A percentile compares a stretch with the other conserved stretches of the same genome.
phyloP scores from a whole-genome alignment of 2,329 filamentous ascomycete genomes.

The Stagonosporopsis rhizophila region DNA sequence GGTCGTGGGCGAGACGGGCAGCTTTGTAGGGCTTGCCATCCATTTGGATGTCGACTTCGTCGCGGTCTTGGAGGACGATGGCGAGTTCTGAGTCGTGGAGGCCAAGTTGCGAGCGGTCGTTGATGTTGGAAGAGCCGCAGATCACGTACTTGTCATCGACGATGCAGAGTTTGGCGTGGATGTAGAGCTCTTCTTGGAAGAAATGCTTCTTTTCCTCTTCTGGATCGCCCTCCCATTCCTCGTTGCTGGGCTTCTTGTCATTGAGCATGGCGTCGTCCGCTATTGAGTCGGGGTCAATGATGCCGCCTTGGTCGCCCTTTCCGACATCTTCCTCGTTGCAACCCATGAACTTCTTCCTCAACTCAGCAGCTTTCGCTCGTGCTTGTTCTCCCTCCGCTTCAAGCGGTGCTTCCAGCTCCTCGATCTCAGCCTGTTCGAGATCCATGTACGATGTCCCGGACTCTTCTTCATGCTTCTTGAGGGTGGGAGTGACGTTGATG shows the following conservation, averaged over 20 bases:
- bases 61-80: constrained; percentile 86
- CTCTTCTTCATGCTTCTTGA: constrained; percentile 78
- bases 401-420: constrained; percentile 75
- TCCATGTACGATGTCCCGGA: constrained; percentile 86
- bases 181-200: constrained; percentile 95
- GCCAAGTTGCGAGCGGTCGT: constrained; percentile 87
- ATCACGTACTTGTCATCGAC: constrained; percentile 86
- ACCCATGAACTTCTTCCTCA: constrained; percentile 56
- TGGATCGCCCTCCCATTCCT: constrained; percentile 75
- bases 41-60: constrained; percentile 75
- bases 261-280: constrained; percentile 85
- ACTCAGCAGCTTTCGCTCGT: constrained; percentile 55
- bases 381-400: constrained; percentile 46
- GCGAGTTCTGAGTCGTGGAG: constrained; percentile 90
- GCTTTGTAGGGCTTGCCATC: constrained; percentile 78
- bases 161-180: constrained; percentile 90
- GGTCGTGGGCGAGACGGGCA: constrained; percentile 80
- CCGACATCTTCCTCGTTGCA: constrained; percentile 48
- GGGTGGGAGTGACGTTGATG: constrained; percentile 78
- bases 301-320: constrained; percentile 46
- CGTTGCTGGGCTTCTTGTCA: constrained; percentile 68
- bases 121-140: constrained; percentile 88
- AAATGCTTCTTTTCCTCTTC: constrained; percentile 85
- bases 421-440: constrained; percentile 84
- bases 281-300: constrained; percentile 66